A percentile compares a stretch with the other conserved stretches of the same genome.
phyloP scores from a whole-genome alignment of 176 grass and related monocot species.

The Olyra latifolia region DNA sequence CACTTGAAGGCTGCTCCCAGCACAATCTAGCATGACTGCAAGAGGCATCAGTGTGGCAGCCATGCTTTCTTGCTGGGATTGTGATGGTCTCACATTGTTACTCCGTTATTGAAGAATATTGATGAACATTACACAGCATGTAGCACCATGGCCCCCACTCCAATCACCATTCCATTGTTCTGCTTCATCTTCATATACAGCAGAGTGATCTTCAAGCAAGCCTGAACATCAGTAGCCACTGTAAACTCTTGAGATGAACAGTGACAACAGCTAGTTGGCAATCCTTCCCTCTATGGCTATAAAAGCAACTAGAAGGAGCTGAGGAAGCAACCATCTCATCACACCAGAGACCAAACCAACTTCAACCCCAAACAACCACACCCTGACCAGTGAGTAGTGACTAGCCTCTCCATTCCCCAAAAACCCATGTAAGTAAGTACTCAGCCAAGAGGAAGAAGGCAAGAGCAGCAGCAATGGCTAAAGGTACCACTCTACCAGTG shows the following conservation, averaged over 20 bases:
- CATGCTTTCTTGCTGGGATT: too few relatives aligned
- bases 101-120: constrained; percentile 37
- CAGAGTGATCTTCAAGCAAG: too few relatives aligned
- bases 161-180: not conserved
- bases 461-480: not conserved
- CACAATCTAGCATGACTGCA: too few relatives aligned
- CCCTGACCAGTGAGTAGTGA: not conserved
- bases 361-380: not conserved
- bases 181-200: not conserved
- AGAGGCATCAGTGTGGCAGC: too few relatives aligned
- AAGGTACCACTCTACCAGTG: not conserved
- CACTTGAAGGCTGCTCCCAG: too few relatives aligned
- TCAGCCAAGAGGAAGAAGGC: not conserved
- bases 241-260: not conserved
- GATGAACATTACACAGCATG: constrained; percentile 19
- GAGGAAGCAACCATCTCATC: not conserved
- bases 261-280: not conserved
- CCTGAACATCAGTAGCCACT: not conserved
- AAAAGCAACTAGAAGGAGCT: not conserved
- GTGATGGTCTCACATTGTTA: too few relatives aligned
- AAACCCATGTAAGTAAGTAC: not conserved
- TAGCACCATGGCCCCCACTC: not conserved
- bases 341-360: not conserved
- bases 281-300: not conserved
- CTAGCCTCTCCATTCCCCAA: constrained; percentile 22